Base-by-base conservation (phyloP, 495 filamentous ascomycete species). In the Hypoxylon rickii region DNA sequence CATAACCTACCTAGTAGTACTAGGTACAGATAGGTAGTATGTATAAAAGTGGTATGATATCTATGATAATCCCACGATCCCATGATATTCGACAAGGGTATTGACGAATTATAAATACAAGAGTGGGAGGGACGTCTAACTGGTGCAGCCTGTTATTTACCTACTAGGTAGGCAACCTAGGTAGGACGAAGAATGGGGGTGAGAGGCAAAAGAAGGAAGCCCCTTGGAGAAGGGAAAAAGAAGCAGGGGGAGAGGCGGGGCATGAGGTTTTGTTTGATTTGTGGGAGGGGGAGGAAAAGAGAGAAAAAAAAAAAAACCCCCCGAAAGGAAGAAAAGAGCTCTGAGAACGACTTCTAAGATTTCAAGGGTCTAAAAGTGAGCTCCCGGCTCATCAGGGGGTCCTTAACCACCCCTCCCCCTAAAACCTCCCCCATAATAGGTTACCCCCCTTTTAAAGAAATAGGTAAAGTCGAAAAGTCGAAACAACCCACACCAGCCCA, bases 401-500 rank as follows among this genome's bases (percentile, higher is more conserved):
- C n/a, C n/a, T n/a, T n/a, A n/a, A n/a, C n/a, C n/a, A n/a, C n/a
- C n/a, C n/a, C 24, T 10, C 24, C 24, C 24, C 24, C 24, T 29
- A n/a, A n/a, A n/a, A n/a, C n/a, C n/a, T n/a, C n/a, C n/a, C n/a
- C n/a, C n/a, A n/a, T n/a, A n/a, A n/a, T n/a, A n/a, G n/a, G n/a
- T n/a, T n/a, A n/a, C n/a, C n/a, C n/a, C n/a, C n/a, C n/a, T n/a
- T n/a, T n/a, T n/a, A n/a, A n/a, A n/a, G n/a, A n/a, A 10, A 10
- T 29, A 29, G 24, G 24, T 29, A 29, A 62, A 52, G 56, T 55
- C 57, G 3, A 31, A 36, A 55, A 42, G 41, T 61, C 51, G 58
- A 61, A 61, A 61, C 51, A 53, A 57, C 45, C 58, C 58, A 62
- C 52, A 53, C 38, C 32, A 17, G n/a, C 24, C 24, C 24, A 29